phyloP scores from a whole-genome alignment of 2,329 filamentous ascomycete genomes.

The Clarireedia sp. region DNA sequence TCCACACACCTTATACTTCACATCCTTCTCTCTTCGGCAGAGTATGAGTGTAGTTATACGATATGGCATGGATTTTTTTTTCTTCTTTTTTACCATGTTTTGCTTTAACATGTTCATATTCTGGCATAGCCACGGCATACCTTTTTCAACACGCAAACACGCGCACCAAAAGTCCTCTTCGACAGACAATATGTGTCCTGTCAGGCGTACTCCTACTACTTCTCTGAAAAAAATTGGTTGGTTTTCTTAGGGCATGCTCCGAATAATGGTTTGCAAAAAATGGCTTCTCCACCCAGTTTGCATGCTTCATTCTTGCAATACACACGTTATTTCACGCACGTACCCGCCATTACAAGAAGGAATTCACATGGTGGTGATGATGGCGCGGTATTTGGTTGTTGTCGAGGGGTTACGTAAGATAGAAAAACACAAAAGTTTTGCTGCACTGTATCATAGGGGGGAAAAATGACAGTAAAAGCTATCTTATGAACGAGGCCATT shows the following conservation, averaged over 20 bases:
- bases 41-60: neutral
- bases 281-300: constrained; percentile 4
- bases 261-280: constrained; percentile 20
- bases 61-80: constrained; percentile 19
- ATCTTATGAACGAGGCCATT: neutral
- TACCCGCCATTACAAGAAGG: neutral
- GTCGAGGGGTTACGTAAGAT: constrained; percentile 16
- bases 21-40: constrained; percentile 1
- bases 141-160: constrained; percentile 14
- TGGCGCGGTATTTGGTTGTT: constrained; percentile 9
- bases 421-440: constrained; percentile 14
- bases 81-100: constrained; percentile 14
- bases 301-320: neutral
- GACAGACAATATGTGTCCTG: constrained; percentile 11
- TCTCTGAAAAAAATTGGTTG: constrained; percentile 8
- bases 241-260: constrained; percentile 16
- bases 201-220: constrained; percentile 18
- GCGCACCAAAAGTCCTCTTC: constrained; percentile 3
- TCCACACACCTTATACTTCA: neutral
- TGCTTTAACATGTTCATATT: constrained; percentile 25
- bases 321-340: neutral
- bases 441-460: constrained; percentile 26
- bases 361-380: neutral
- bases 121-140: constrained; percentile 20
- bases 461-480: constrained; percentile 12